Base-by-base conservation (phyloP, 1,284 basidiomycete genomes). In the Testicularia cyperi region DNA sequence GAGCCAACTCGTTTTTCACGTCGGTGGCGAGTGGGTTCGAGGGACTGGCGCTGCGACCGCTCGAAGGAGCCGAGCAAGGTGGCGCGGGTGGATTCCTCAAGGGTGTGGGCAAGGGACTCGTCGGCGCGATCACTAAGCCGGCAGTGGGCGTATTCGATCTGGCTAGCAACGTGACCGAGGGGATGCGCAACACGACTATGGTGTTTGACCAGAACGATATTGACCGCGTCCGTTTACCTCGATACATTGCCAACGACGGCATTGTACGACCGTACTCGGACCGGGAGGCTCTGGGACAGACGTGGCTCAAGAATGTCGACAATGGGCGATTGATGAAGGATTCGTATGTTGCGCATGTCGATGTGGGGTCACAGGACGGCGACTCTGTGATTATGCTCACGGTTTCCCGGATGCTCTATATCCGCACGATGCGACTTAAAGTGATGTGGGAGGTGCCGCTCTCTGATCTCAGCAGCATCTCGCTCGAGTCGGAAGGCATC, bases 51-150 rank as follows among this genome's bases (percentile, higher is more conserved):
- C 89, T 95, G 72, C 94, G 96, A 74, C 95, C 95, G 0, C 85
- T 98, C 34, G 92, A 98, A 78, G 95, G 95, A 5, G 95, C 95
- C 1, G 94, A 98, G 76, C 83, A 85, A 13, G 92, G 88, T 67
- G 95, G 95, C 6, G 92, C 95, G 0, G 81, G 89, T 25, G 95
- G 95, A 5, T 99, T 99, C 79, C 90, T 97, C 81, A 96, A 95
- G 78, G 95, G 95, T 12, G 85, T 99, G 22, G 95, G 95, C 13
- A 96, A 95, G 77, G 94, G 94, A 9, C 80, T 97, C 40, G 90
- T 96, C 45, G 94, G 94, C 20, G 88, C 83, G 28, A 85, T 98
- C 39, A 96, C 95, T 5, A 99, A 99, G 78, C 95, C 95, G 5
- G 91, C 88, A 1, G 90, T 98, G 10, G 95, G 95, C 4, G 86